These are phyloP conservation scores for Castanospermum australe DNA, from an alignment of 306 rosid species.

Conservation along the genomic window DNA sequence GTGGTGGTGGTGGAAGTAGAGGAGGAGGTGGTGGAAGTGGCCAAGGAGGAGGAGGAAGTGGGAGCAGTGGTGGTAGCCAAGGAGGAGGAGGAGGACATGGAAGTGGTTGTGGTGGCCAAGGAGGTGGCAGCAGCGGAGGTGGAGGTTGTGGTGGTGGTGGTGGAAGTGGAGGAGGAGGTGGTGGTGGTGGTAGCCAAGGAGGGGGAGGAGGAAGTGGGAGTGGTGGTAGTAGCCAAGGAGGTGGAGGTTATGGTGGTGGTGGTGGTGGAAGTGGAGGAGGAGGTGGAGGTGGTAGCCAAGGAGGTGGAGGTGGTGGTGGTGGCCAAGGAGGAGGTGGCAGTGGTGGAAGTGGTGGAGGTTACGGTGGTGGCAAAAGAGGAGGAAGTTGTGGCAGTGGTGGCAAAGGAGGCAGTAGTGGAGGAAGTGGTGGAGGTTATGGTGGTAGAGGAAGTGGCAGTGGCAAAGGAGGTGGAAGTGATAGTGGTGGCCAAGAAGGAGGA, in stretches of 20 bases:
- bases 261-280: not conserved
- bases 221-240: no score
- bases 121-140: not conserved
- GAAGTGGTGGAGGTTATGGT: not conserved
- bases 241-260: no score
- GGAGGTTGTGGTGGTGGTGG: not conserved
- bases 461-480: not conserved
- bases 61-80: not conserved
- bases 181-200: not conserved
- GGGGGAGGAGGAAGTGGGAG: not conserved
- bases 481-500: no score
- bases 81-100: not conserved
- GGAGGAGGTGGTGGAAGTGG: not conserved
- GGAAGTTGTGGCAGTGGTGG: not conserved
- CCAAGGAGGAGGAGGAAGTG: not conserved
- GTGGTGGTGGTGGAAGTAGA: not conserved
- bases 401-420: no score
- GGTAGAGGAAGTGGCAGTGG: conserved; percentile 10
- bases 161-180: not conserved
- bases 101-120: not conserved
- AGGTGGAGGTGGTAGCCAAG: not conserved
- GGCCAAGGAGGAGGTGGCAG: not conserved
- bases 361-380: not conserved
- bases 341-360: not conserved
- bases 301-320: not conserved